Evolutionary conservation across 169 alveolate species (phyloP).

Genomic region (Plasmodium vinckei): DNA sequence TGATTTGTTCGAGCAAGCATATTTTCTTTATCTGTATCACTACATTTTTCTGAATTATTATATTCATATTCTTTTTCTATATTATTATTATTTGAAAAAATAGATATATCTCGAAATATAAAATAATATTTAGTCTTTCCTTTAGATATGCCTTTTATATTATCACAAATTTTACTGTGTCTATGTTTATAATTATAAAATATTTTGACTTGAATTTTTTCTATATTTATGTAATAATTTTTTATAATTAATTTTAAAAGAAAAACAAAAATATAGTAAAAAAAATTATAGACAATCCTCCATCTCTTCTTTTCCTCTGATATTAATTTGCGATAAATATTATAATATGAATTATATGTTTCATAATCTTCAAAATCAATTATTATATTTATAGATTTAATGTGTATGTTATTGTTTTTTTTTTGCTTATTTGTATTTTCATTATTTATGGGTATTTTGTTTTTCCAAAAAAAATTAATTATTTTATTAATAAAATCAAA

Average conservation of each 20-base stretch:
- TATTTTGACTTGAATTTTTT: slow-evolving; percentile 30
- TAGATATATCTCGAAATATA: slow-evolving; percentile 9
- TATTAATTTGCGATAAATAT: slow-evolving; percentile 13
- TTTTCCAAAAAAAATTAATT: slow-evolving; percentile 12
- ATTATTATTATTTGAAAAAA: not conserved
- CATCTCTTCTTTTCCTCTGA: not conserved
- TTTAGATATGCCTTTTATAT: slow-evolving; percentile 1
- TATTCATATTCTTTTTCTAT: not conserved
- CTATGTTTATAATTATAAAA: slow-evolving; percentile 39
- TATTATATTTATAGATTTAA: slow-evolving; percentile 15
- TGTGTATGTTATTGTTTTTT: slow-evolving; percentile 17
- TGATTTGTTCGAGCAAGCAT: not conserved
- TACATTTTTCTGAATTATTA: not conserved
- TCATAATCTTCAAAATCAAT: slow-evolving; percentile 25
- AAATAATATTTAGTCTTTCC: slow-evolving; percentile 18
- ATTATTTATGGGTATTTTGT: not conserved
- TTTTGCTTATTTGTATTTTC: not conserved
- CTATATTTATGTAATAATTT: slow-evolving; percentile 15
- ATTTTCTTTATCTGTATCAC: too few relatives aligned
- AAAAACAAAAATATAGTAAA: slow-evolving; percentile 5
- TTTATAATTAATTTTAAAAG: slow-evolving; percentile 28
- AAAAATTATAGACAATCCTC: slow-evolving; percentile 3
- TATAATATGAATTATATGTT: slow-evolving; percentile 21
- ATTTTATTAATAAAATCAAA: slow-evolving; percentile 25
- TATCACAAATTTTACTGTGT: slow-evolving; percentile 26